Base-by-base conservation (phyloP, 495 filamentous ascomycete species). In the Penicillium canescens region DNA sequence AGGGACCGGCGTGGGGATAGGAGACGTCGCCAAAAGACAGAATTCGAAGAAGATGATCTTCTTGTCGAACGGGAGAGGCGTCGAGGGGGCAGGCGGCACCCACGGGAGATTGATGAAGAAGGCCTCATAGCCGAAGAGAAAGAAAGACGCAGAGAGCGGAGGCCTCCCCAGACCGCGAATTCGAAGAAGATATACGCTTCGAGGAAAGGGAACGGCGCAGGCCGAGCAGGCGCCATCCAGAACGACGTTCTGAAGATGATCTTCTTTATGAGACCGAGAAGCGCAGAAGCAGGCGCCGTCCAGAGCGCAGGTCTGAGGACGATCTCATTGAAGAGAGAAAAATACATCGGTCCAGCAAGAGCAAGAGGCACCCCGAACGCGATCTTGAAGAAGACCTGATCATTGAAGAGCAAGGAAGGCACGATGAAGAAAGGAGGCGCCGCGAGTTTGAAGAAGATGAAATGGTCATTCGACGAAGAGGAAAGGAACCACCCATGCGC, bases 191-290 rank as follows among this genome's bases (percentile, higher is more conserved):
- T 14, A 33, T 65, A 6, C 14, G 57, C 7, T 20, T 68, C 37
- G 45, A 48, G 24, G 42, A 48, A 6, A 53, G 46, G n/a, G 40
- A 57, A 42, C 52, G 50, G 46, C 44, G 46, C 38, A 47, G 53
- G 51, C 23, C 24, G 11, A 44, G 48, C 13, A 9, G 26, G 24
- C 54, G 42, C 11, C 49, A 43, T 13, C 37, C 54, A 14, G 61
- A 62, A 42, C 52, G 63, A 50, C 63, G 64, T 42, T 47, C 59
- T 14, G 73, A 74, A 20, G 59, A 72, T 6, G 73, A 75, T 11
- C 61, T 52, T 3, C 54, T 74, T 39, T 42, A 57, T 8, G 67
- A 71, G 28, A 60, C 28, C 8, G 28, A 31, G 28, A 31, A 31
- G 7, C 28, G 28, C 28, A 24, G 36, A 21, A 44, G 48, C 13